Conservation (phyloP, 108 stramenopile genomes). For the Stephanodiscus triporus region DNA sequence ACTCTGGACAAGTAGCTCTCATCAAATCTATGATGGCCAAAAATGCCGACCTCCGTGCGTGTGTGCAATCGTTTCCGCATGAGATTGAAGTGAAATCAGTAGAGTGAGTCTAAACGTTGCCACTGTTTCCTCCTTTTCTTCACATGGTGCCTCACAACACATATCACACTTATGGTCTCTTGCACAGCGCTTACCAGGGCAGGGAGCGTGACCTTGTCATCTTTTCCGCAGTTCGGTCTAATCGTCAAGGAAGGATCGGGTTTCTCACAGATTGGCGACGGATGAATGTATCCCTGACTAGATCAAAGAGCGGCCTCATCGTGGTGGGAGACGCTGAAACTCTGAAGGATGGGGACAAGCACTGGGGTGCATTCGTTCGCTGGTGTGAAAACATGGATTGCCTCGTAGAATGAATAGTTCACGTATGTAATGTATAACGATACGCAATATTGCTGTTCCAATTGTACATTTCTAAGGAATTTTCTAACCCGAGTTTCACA, state of each 20-base stretch:
- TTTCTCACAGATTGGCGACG: conserved; percentile 95
- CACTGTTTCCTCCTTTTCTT: neutral
- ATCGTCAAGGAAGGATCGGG: conserved; percentile 91
- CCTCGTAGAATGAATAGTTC: conserved; percentile 35
- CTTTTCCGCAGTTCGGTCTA: conserved; percentile 92
- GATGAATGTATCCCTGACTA: conserved; percentile 97
- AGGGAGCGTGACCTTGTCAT: conserved; percentile 93
- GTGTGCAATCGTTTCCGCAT: conserved; percentile 46
- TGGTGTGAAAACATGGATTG: conserved; percentile 72
- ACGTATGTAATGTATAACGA: neutral
- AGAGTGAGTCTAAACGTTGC: conserved; percentile 52
- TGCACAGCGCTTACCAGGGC: conserved; percentile 84
- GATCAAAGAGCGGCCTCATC: conserved; percentile 87
- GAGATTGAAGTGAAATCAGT: conserved; percentile 90
- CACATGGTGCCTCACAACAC: neutral
- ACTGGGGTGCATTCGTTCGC: conserved; percentile 88
- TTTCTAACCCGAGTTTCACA: no score
- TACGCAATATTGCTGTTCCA: neutral
- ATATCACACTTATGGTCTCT: neutral
- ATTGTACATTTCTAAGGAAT: no score
- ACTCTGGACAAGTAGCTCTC: conserved; percentile 93
- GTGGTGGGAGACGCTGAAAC: conserved; percentile 93
- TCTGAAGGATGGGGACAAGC: conserved; percentile 78
- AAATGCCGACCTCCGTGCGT: conserved; percentile 51
- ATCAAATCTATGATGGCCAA: conserved; percentile 70